These are phyloP conservation scores for Garcia nutans DNA, from an alignment of 345 rosid species.

Conservation along the genomic window DNA sequence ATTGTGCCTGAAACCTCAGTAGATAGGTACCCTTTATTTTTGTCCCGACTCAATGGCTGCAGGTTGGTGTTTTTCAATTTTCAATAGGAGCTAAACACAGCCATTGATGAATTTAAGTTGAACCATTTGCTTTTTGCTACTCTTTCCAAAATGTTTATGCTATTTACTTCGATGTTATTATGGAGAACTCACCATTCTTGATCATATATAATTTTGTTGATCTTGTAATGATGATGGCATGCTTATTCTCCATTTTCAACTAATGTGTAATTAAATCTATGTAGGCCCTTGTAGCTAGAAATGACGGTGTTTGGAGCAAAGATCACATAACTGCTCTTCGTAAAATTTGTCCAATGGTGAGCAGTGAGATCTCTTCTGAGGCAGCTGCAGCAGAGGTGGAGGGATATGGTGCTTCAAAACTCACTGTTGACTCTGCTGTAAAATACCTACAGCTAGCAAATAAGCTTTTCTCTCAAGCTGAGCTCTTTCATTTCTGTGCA, in stretches of 20 bases:
- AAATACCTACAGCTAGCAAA: conserved; percentile 95
- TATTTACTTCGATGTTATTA: not conserved
- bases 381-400: conserved; percentile 99
- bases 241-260: not conserved
- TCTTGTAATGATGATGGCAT: not conserved
- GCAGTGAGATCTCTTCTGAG: conserved; percentile 81
- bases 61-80: not conserved
- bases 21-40: not conserved
- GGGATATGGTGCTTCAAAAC: conserved; percentile 99
- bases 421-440: conserved; percentile 97
- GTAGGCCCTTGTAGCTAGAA: conserved; percentile 92
- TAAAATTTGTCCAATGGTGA: conserved; percentile 95
- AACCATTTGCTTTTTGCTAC: not conserved
- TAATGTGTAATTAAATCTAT: conserved; percentile 16
- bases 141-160: not conserved
- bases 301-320: conserved; percentile 98
- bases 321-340: conserved; percentile 82
- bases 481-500: conserved; percentile 95
- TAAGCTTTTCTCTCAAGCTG: conserved; percentile 96
- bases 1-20: conserved; percentile 1
- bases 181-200: not conserved
- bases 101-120: not conserved
- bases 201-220: not conserved
- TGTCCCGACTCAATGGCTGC: not conserved
- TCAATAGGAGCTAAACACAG: not conserved